Conservation (phyloP, 208 protist genomes). For the Trypanosoma brucei region DNA sequence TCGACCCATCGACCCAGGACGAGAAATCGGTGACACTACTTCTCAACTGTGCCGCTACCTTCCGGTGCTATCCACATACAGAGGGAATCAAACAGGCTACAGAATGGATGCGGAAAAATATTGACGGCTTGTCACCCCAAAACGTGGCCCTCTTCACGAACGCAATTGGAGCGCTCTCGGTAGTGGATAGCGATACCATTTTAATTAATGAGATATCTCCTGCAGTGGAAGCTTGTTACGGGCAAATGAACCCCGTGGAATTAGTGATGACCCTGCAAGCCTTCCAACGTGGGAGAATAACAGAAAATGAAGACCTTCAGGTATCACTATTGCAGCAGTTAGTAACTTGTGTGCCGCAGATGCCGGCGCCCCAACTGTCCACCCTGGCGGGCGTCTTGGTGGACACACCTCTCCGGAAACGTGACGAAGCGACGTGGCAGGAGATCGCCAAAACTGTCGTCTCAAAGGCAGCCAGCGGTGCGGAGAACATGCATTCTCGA, state of each 20-base stretch:
- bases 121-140: constrained; percentile 55
- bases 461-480: constrained; percentile 26
- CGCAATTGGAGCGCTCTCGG: constrained; percentile 47
- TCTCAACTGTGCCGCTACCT: constrained; percentile 73
- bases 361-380: constrained; percentile 70
- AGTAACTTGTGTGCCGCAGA: constrained; percentile 40
- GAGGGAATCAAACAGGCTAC: constrained; percentile 52
- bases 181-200: constrained; percentile 36
- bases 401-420: constrained; percentile 25
- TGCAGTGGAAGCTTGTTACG: constrained; percentile 38
- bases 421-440: constrained; percentile 36
- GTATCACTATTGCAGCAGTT: constrained; percentile 45
- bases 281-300: constrained; percentile 47
- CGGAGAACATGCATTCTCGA: constrained; percentile 66
- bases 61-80: constrained; percentile 23
- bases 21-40: constrained; percentile 65
- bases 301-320: constrained; percentile 33
- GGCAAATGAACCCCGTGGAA: constrained; percentile 73
- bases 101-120: constrained; percentile 63
- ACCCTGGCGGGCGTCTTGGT: constrained; percentile 57
- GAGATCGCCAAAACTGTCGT: constrained; percentile 32
- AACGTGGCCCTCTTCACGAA: constrained; percentile 78
- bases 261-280: constrained; percentile 84
- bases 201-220: constrained; percentile 38
- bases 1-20: constrained; percentile 84